Evolutionary conservation across 2,329 filamentous ascomycete genomes (phyloP).

Genomic region (Ustulina deusta): DNA sequence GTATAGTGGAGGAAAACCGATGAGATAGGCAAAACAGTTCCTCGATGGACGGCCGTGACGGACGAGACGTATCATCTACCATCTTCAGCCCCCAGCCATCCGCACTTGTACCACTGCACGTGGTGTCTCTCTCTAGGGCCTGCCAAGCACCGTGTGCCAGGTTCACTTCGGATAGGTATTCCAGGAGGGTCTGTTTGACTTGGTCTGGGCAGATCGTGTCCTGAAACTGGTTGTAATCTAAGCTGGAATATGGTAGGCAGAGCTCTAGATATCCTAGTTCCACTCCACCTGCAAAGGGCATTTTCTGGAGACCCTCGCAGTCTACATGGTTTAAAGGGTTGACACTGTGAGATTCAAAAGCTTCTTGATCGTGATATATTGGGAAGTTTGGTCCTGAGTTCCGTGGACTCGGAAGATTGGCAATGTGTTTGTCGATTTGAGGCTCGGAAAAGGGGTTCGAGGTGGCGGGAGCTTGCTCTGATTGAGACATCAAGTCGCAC

Average conservation of each 20-base stretch:
- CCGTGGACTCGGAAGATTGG: not conserved
- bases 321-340: not conserved
- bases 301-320: not conserved
- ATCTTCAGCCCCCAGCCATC: not conserved
- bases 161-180: constrained; percentile 21
- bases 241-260: constrained; percentile 5
- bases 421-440: constrained; percentile 1
- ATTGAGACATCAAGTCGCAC: constrained; percentile 36
- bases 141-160: constrained; percentile 20
- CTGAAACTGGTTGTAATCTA: constrained; percentile 27
- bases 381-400: not conserved
- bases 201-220: not conserved
- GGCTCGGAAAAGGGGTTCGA: constrained; percentile 7
- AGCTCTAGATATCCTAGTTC: constrained; percentile 13
- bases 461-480: constrained; percentile 13
- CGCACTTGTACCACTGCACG: constrained; percentile 25
- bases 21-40: constrained; percentile 20
- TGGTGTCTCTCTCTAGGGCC: constrained; percentile 27
- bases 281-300: not conserved
- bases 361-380: not conserved
- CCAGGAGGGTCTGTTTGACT: constrained; percentile 16
- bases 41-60: constrained; percentile 10
- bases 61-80: not conserved
- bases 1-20: constrained; percentile 3
- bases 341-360: not conserved